Base-by-base conservation (phyloP, 495 filamentous ascomycete genomes). In the Talaromyces borbonicus region DNA sequence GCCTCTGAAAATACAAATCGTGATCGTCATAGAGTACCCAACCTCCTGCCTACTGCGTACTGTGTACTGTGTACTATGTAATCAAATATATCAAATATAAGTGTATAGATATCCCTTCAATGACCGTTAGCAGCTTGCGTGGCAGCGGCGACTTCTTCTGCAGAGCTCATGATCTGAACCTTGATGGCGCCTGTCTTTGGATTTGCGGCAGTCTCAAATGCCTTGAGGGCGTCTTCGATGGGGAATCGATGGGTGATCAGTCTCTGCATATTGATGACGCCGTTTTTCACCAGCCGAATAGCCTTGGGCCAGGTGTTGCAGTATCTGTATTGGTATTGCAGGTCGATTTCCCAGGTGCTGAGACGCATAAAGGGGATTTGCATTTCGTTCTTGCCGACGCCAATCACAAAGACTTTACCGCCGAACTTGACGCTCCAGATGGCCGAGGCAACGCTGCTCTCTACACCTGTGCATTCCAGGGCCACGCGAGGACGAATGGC, bases 301-400 rank as follows among this genome's bases (percentile, higher is more conserved):
- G 90, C 90, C 42, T 84, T 73, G 38, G 90, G 90, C 90, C 90
- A 97, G 37, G 85, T 94, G 70, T 95, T 97, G 68, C 72, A 75
- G 69, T 95, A 95, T 44, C 90, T 78, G 68, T 97, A 95, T 72
- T 95, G 90, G 67, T 94, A 93, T 68, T 90, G 84, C 46, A 97
- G 66, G 61, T 95, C 90, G 55, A 97, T 81, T 68, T 97, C 90
- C 56, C 86, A 76, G 11, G 87, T 90, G 56, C 83, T 89, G 24
- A 86, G 71, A 51, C 87, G 73, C 87, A 94, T 94, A 66, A 95
- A 96, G 29, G 89, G 89, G 51, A 95, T 83, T 57, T 78, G 84
- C 73, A 94, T 89, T 76, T 94, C 87, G 56, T 87, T 87, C 79
- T 84, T 92, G 51, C 89, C 89, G 2, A 95, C 89, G 20, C 89